Conservation (phyloP, 352 stramenopile species). For the Globisporangium rhizosaccharum region DNA sequence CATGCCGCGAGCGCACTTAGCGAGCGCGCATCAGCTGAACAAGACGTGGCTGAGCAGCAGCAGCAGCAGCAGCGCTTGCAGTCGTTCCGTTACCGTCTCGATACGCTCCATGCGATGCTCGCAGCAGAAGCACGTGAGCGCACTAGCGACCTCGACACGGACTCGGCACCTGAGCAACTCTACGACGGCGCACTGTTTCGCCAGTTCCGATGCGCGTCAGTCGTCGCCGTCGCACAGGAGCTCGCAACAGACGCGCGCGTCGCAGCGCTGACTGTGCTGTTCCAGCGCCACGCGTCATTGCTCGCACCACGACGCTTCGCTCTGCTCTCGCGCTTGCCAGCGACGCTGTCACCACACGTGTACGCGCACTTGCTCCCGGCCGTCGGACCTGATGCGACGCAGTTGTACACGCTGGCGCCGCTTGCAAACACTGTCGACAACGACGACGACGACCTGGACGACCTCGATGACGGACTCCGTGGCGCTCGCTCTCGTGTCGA, state of each 20-base stretch:
- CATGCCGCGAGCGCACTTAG: conserved; percentile 16
- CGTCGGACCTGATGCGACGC: conserved; percentile 16
- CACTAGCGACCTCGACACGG: conserved; percentile 10
- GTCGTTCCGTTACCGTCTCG: conserved; percentile 38
- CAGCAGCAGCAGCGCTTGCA: conserved; percentile 20
- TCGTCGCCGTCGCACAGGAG: conserved; percentile 34
- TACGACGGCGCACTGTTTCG: conserved; percentile 39
- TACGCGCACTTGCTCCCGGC: conserved; percentile 53
- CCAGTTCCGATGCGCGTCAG: conserved; percentile 22
- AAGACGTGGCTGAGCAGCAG: conserved; percentile 7
- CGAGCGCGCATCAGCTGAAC: conserved; percentile 5
- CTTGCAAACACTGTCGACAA: not conserved
- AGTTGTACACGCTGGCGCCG: conserved; percentile 38
- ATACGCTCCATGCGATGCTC: conserved; percentile 43
- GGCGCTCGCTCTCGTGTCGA: conserved; percentile 1
- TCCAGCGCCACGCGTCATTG: conserved; percentile 46
- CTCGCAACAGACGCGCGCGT: conserved; percentile 49
- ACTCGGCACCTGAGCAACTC: conserved; percentile 14
- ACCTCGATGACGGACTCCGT: not conserved
- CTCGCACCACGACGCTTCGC: conserved; percentile 40
- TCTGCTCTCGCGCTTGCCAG: conserved; percentile 42
- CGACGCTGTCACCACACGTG: conserved; percentile 23
- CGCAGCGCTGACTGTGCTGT: conserved; percentile 33
- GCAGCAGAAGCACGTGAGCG: conserved; percentile 21
- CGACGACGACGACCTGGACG: conserved; percentile 1